Evolutionary conservation across 345 rosid species (phyloP).

Genomic region (Acer campestre): DNA sequence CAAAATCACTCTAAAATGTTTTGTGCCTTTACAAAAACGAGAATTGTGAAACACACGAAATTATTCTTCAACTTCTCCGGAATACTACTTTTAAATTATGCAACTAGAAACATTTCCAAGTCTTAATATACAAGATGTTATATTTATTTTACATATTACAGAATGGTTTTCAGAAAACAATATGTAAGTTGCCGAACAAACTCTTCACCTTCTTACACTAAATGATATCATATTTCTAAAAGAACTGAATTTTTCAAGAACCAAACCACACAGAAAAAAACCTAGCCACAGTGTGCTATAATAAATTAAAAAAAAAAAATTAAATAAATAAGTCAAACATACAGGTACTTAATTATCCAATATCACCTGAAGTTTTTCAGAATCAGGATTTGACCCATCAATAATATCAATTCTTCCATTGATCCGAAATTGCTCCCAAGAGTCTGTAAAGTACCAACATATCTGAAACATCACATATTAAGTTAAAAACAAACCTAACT

Average conservation of each 20-base stretch:
- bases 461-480: conserved; percentile 36
- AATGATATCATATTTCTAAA: background rate
- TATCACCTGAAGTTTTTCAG: conserved; percentile 65
- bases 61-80: background rate
- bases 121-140: background rate
- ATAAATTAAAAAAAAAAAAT: background rate
- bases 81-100: background rate
- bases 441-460: conserved; percentile 85
- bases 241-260: background rate
- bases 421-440: conserved; percentile 96
- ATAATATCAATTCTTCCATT: conserved; percentile 73
- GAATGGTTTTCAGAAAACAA: background rate
- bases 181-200: background rate
- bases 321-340: background rate
- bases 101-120: background rate
- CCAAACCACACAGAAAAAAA: background rate
- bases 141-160: background rate
- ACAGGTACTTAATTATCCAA: background rate
- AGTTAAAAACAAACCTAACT: background rate
- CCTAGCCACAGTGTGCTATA: background rate
- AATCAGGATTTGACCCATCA: conserved; percentile 63
- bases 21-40: background rate
- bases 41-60: background rate
- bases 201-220: background rate
- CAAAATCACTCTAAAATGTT: background rate